Evolutionary conservation across 768 basidiomycete genomes (phyloP), one percentile per base, ranked within the genome.

Genomic region (Hygrocybe coccinea): DNA sequence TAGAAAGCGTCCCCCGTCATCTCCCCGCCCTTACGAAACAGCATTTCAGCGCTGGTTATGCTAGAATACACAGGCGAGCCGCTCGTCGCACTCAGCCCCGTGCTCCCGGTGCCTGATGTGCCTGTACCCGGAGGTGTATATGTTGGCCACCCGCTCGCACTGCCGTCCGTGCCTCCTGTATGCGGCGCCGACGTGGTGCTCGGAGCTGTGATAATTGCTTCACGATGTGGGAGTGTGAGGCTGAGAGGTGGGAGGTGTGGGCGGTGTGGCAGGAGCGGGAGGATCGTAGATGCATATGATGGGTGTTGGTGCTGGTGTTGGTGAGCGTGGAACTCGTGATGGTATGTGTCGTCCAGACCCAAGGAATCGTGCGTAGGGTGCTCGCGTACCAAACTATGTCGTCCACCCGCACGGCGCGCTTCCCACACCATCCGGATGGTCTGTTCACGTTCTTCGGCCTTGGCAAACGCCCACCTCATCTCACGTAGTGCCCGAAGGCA

Each of bases 391-490:
- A 15, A 19, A 7, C 34, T 9, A 5, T 37, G 36, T 15, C 56
- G 64, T 56, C 55, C 64, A 56, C 64, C 67, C 56, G 61, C 65
- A 59, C 76, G 76, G 41, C 72, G 74, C 56, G 71, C 73, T 45
- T 80, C 74, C 79, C 79, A 80, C 10, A 80, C 69, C 67, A 76
- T 66, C 60, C 75, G 77, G 46, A 91, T 72, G 0, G 80, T 82
- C 55, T 83, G 81, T 63, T 84, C 81, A 36, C 83, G 76, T 63
- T 91, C 90, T 57, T 86, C 84, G 55, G 81, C 84, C 65, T 84
- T 85, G 5, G 86, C 86, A 67, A 80, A 87, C 4, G 77, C 80
- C 93, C 93, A 97, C 10, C 83, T 80, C 80, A 94, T 88, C 64
- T 89, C 83, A 3, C 79, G 68, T n/a, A 95, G 77, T 8, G 91